Conservation (phyloP, 1,284 basidiomycete species). For the Boletus semigastroideus region DNA sequence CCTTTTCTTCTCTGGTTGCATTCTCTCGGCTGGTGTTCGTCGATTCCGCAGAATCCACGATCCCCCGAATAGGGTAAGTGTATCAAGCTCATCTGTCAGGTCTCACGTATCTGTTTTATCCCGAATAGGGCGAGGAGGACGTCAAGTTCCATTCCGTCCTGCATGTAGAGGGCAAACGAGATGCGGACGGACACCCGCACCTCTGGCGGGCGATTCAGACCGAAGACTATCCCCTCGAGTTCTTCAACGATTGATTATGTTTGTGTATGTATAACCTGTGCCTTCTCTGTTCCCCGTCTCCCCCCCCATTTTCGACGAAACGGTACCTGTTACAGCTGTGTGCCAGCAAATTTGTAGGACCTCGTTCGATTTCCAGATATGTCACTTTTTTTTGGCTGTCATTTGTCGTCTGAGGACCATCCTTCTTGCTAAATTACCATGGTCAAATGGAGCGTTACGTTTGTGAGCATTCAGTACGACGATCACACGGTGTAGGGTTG, state of each 20-base stretch:
- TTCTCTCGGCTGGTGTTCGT: conserved; percentile 1
- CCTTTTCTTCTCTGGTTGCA: conserved; percentile 5
- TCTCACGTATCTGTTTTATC: conserved; percentile 13
- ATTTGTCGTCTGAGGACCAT: conserved; percentile 10
- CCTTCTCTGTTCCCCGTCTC: neutral
- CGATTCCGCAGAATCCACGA: conserved; percentile 58
- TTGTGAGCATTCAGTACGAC: neutral
- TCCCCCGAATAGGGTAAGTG: conserved; percentile 62
- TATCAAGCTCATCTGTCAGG: conserved; percentile 14
- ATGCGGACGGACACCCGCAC: conserved; percentile 51
- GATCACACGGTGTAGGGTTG: neutral
- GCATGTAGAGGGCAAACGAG: conserved; percentile 57
- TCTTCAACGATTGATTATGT: conserved; percentile 56
- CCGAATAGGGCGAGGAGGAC: conserved; percentile 57
- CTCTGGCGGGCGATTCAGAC: conserved; percentile 67
- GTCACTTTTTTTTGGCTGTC: neutral
- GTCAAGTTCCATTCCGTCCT: conserved; percentile 70
- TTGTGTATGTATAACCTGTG: neutral
- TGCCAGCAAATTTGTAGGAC: conserved; percentile 9
- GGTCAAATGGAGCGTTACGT: neutral
- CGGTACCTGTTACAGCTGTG: conserved; percentile 14
- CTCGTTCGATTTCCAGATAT: conserved; percentile 6
- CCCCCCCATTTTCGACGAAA: conserved; percentile 14
- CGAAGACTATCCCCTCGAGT: conserved; percentile 56
- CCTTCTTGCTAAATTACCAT: neutral